Evolutionary conservation across 768 basidiomycete genomes (phyloP).

Genomic region (Podaxis pistillaris): DNA sequence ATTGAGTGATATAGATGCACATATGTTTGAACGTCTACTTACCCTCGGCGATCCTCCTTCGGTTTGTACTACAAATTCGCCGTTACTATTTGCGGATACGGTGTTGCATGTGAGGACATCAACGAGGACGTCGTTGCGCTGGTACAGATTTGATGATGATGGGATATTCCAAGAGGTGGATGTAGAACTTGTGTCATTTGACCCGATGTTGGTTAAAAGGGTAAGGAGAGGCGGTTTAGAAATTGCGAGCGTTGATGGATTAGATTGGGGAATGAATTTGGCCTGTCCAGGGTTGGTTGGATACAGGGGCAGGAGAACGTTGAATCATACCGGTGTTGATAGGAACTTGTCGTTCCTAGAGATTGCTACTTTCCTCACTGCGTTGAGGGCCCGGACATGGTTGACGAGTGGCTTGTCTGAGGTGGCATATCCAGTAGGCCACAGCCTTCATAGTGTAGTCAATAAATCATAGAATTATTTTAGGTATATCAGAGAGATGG

Average conservation of each 20-base stretch:
- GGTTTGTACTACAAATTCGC: slow-evolving; percentile 38
- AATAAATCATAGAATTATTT: background rate
- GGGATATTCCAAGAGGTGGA: slow-evolving; percentile 38
- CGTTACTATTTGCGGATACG: slow-evolving; percentile 35
- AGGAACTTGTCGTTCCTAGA: slow-evolving; percentile 40
- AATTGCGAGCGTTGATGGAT: slow-evolving; percentile 41
- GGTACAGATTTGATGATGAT: slow-evolving; percentile 33
- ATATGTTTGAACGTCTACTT: slow-evolving; percentile 11
- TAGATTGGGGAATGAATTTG: slow-evolving; percentile 39
- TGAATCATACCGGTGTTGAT: slow-evolving; percentile 39
- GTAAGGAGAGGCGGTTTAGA: slow-evolving; percentile 57
- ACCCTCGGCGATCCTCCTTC: slow-evolving; percentile 46
- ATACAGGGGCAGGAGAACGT: background rate
- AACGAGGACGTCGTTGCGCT: slow-evolving; percentile 40
- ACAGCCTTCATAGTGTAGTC: slow-evolving; percentile 42
- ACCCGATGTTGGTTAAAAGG: slow-evolving; percentile 56
- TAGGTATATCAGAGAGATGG: background rate
- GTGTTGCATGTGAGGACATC: slow-evolving; percentile 51
- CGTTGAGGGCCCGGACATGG: slow-evolving; percentile 49
- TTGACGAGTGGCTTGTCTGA: slow-evolving; percentile 44
- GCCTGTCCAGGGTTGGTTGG: slow-evolving; percentile 29
- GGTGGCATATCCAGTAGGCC: slow-evolving; percentile 53
- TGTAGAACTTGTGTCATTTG: slow-evolving; percentile 20
- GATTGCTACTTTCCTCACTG: slow-evolving; percentile 50
- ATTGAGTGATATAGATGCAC: background rate